Conservation (phyloP, 2,329 filamentous ascomycete species). For the Xylaria multiplex region DNA sequence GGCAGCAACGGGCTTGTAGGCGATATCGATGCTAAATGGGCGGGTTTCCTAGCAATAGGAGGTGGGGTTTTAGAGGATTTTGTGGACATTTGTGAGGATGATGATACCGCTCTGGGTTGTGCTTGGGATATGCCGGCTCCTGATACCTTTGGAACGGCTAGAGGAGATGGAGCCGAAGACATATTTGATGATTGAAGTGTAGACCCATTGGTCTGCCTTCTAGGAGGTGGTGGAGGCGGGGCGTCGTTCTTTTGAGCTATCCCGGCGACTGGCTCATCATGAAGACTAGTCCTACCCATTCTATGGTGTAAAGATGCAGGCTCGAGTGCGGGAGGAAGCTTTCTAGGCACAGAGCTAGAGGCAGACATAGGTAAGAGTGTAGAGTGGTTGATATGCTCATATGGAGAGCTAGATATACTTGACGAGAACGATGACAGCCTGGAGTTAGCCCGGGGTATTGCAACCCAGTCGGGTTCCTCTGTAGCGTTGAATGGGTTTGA, state of each 20-base stretch:
- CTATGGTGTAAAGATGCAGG: conserved; percentile 58
- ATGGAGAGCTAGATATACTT: conserved; percentile 66
- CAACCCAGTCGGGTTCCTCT: conserved; percentile 86
- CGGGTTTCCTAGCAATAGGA: conserved; percentile 70
- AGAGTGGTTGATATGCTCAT: conserved; percentile 66
- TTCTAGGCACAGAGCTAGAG: conserved; percentile 59
- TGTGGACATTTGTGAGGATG: conserved; percentile 40
- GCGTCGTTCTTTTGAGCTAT: conserved; percentile 48
- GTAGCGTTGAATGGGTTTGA: conserved; percentile 83
- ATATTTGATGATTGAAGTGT: conserved; percentile 34
- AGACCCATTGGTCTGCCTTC: conserved; percentile 44
- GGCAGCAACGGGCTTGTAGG: conserved; percentile 44
- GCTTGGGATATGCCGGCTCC: conserved; percentile 30
- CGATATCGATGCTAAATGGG: conserved; percentile 57
- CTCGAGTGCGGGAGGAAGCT: conserved; percentile 63
- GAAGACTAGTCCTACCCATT: conserved; percentile 56
- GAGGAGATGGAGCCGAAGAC: conserved; percentile 47
- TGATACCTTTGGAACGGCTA: conserved; percentile 49
- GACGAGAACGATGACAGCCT: conserved; percentile 64
- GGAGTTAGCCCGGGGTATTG: conserved; percentile 65
- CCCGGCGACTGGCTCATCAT: conserved; percentile 52
- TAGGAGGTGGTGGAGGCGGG: conserved; percentile 56
- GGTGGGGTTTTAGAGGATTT: conserved; percentile 50
- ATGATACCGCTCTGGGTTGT: conserved; percentile 37
- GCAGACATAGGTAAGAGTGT: conserved; percentile 57